A percentile compares a stretch with the other conserved stretches of the same genome.
phyloP scores from a whole-genome alignment of 73 alveolate genomes.

The Urostyla sp. region DNA sequence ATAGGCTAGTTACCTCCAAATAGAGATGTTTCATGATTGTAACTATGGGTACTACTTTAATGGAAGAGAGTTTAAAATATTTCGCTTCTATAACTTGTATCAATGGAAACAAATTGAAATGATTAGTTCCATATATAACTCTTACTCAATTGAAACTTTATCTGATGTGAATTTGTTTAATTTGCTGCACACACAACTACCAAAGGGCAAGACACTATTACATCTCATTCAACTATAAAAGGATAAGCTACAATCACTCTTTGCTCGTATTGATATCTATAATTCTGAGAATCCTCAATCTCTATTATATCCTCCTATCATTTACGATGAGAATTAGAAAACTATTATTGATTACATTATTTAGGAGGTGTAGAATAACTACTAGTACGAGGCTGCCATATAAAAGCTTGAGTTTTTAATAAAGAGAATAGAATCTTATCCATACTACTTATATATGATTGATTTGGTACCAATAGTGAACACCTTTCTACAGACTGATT shows the following conservation, averaged over 20 bases:
- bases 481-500: no score
- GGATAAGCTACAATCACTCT: conserved; percentile 17
- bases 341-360: background rate
- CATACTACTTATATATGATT: no score
- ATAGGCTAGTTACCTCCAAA: no score
- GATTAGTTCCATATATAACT: conserved; percentile 1
- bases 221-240: conserved; percentile 5
- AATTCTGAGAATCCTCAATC: background rate
- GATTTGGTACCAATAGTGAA: no score
- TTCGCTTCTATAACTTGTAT: conserved; percentile 16
- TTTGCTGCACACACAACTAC: conserved; percentile 11
- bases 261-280: background rate
- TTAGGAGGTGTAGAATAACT: no score
- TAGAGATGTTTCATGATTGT: no score
- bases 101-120: conserved; percentile 37
- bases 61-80: no score
- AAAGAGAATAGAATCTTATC: no score
- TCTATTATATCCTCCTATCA: conserved; percentile 32
- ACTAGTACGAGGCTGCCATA: no score
- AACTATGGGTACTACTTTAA: no score
- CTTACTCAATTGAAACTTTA: conserved; percentile 3
- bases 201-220: conserved; percentile 38
- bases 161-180: background rate
- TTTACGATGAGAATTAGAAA: conserved; percentile 11
- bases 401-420: no score